Evolutionary conservation across 2,329 filamentous ascomycete genomes (phyloP).

Genomic region (Phialophora macrospora): DNA sequence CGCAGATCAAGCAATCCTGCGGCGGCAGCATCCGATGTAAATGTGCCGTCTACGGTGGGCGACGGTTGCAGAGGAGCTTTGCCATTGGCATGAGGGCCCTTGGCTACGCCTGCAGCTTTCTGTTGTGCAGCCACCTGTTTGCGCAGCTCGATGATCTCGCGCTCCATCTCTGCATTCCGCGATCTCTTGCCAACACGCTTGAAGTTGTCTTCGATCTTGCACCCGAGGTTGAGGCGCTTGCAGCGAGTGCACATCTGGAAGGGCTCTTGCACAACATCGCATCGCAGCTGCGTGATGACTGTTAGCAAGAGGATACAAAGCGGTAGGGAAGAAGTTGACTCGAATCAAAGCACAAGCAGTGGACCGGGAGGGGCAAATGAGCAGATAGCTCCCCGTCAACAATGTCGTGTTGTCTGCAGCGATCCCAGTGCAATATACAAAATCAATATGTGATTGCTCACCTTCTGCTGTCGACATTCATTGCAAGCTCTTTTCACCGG

Average conservation of each 20-base stretch:
- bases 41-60: slow-evolving; percentile 28
- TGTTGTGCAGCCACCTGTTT: slow-evolving; percentile 51
- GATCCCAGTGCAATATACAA: neutral
- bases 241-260: slow-evolving; percentile 67
- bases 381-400: neutral
- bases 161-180: slow-evolving; percentile 67
- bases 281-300: slow-evolving; percentile 59
- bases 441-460: slow-evolving; percentile 44
- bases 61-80: slow-evolving; percentile 13
- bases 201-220: slow-evolving; percentile 71
- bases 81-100: slow-evolving; percentile 21
- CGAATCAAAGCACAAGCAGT: neutral
- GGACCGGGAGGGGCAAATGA: slow-evolving; percentile 30
- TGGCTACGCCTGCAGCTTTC: slow-evolving; percentile 14
- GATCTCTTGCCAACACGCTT: slow-evolving; percentile 70
- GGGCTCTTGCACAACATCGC: slow-evolving; percentile 69
- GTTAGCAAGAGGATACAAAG: slow-evolving; percentile 19
- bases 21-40: slow-evolving; percentile 55
- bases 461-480: slow-evolving; percentile 72
- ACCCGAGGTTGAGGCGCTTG: slow-evolving; percentile 65
- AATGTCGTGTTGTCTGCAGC: neutral
- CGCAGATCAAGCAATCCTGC: slow-evolving; percentile 57
- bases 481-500: slow-evolving; percentile 69
- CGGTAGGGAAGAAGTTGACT: neutral
- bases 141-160: slow-evolving; percentile 59